Evolutionary conservation across 306 rosid species (phyloP), one percentile per base, ranked within the genome.

Genomic region (Rosa chinensis): DNA sequence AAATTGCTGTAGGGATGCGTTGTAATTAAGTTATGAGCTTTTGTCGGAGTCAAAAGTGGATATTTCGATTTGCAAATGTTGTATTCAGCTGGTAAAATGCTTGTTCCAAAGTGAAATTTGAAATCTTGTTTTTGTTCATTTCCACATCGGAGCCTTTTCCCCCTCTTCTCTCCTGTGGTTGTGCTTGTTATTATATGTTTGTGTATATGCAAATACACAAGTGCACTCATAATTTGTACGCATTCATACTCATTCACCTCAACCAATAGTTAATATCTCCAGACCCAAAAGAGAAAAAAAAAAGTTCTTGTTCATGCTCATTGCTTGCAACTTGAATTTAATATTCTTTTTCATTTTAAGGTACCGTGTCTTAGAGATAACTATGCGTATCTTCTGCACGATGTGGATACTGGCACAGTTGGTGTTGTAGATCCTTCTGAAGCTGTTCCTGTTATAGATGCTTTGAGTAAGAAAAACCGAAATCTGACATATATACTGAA

Each of bases 341-440:
- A 62, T 49, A 52, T 74, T 3, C 58, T 59, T 52, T 58, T 58
- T 70, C 20, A 69, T 74, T 84, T 62, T 76, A 85, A 95, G 99
- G 97, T 95, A 75, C 99, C 97, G 10, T 95, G 99, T 84, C 94
- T 95, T 75, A 66, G 85, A 47, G 97, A 95, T 86, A 95, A 91
- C 81, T 93, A 93, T 74, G 97, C 99, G n/a, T 95, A 93, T 84
- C 91, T 95, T 47, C 80, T 95, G 69, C 92, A 95, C 70, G 99
- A 95, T 78, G 89, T 86, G 77, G 97, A 91, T 78, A 95, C 99
- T 14, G 99, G 99, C 52, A 95, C 99, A 1, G 97, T 95, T 55
- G 98, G 97, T 78, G 97, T 95, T 55, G 99, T 95, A 69, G 98
- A 95, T 89, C 99, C 99, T 76, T 95, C 98, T 63, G 98, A 95